Evolutionary conservation across 2,329 filamentous ascomycete species (phyloP), one percentile per base, ranked within the genome.

Genomic region (Venturiaceae sp.): DNA sequence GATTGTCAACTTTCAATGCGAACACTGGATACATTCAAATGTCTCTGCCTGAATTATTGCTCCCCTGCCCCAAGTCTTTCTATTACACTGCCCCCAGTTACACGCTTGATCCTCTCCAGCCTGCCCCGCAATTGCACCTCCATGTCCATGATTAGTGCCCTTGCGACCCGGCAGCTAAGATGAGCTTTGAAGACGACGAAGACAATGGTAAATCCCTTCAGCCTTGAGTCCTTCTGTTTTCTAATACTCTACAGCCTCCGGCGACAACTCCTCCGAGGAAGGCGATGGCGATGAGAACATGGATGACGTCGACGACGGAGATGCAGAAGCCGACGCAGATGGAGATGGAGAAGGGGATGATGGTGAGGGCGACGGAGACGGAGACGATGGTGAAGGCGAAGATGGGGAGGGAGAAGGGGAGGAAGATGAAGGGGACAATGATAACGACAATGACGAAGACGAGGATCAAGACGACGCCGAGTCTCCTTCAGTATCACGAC

Each of bases 381-480:
- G 70, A 19, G 64, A 69, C 14, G 68, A 68, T 26, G 68, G 69
- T 8, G 67, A 69, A 30, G 67, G 69, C 8, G 65, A 67, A 8
- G 66, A 68, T 11, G 63, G 65, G 9, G 66, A 75, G 6, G 71
- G 75, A 19, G 64, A 73, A 26, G 72, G 77, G 52, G 73, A 77
- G 19, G 66, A 67, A 9, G 66, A 70, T n/a, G 65, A 68, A 4
- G 65, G 67, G 16, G 64, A 66, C 11, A 64, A 75, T 7, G 71
- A 76, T 23, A 64, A 72, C 23, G 72, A 77, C 55, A 72, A 77
- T n/a, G 66, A 69, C 11, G 65, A 70, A 19, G 65, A 66, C 14
- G 64, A 76, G 7, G 71, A 76, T 28, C 65, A 73, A 34, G 73
- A 77, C 53, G 74, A 77, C n/a, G 62, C 67, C 16, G 75, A 77